These are phyloP conservation scores for Aspergillus sclerotioniger DNA, from an alignment of 495 filamentous ascomycete species.

Conservation along the genomic window DNA sequence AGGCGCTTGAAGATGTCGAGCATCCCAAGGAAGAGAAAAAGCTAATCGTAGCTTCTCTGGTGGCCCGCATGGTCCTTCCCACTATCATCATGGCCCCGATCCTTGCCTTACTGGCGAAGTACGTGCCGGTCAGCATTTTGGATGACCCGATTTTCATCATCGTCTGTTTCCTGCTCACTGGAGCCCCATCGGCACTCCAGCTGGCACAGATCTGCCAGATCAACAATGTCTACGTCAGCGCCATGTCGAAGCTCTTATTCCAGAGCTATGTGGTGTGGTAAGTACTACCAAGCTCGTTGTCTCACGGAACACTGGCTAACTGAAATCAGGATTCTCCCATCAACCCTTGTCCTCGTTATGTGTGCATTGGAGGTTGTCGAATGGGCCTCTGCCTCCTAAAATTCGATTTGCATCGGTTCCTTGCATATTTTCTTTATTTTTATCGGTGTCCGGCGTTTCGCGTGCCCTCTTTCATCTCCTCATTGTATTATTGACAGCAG, in stretches of 20 bases:
- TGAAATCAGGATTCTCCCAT: conserved; percentile 77
- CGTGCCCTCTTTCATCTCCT: neutral
- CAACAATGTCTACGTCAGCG: conserved; percentile 89
- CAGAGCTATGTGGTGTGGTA: conserved; percentile 97
- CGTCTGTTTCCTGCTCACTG: conserved; percentile 93
- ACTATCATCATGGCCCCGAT: conserved; percentile 93
- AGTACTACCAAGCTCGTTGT: conserved; percentile 28
- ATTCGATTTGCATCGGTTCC: conserved; percentile 6
- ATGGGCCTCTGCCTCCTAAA: conserved; percentile 60
- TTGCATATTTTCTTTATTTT: neutral
- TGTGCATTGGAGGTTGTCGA: conserved; percentile 89
- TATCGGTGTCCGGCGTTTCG: conserved; percentile 3
- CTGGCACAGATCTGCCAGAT: conserved; percentile 98
- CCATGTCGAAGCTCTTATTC: conserved; percentile 91
- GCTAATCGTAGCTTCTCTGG: conserved; percentile 78
- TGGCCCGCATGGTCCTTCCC: conserved; percentile 90
- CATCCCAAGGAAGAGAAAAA: conserved; percentile 68
- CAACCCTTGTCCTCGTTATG: conserved; percentile 86
- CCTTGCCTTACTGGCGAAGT: conserved; percentile 87
- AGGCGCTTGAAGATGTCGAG: conserved; percentile 53
- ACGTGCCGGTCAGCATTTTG: conserved; percentile 86
- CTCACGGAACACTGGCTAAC: conserved; percentile 25
- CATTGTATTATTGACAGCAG: conserved; percentile 3
- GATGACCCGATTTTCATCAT: conserved; percentile 98
- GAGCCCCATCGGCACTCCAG: conserved; percentile 91